phyloP scores from a whole-genome alignment of 1,139 yeast genomes.

The Taphrina betulina region DNA sequence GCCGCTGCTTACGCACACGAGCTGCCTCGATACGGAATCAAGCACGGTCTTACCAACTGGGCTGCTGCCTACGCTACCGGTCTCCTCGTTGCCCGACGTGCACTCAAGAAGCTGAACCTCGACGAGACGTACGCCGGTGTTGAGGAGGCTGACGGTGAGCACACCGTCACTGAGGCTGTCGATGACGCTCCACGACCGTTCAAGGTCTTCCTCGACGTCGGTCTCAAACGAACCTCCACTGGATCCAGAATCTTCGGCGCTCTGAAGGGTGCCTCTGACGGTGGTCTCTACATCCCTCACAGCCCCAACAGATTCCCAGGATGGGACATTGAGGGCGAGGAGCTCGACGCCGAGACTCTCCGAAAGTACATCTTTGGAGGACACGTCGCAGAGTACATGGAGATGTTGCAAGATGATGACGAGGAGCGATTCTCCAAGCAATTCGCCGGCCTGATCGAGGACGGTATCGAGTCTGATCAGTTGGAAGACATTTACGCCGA shows the following conservation, averaged over 20 bases:
- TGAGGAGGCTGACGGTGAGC: slow-evolving; percentile 99
- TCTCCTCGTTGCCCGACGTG: slow-evolving; percentile 98
- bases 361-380: slow-evolving; percentile 99
- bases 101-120: slow-evolving; percentile 94
- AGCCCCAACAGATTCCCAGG: slow-evolving; percentile 99
- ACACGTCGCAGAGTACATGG: slow-evolving; percentile 99
- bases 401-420: slow-evolving; percentile 99
- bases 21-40: slow-evolving; percentile 96
- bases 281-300: slow-evolving; percentile 99
- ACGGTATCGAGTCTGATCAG: slow-evolving; percentile 95
- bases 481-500: slow-evolving; percentile 91
- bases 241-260: slow-evolving; percentile 99
- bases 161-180: slow-evolving; percentile 85
- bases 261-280: slow-evolving; percentile 99
- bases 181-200: slow-evolving; percentile 99
- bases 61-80: slow-evolving; percentile 99
- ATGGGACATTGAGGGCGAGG: slow-evolving; percentile 98
- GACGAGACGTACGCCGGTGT: slow-evolving; percentile 99
- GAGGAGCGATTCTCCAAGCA: slow-evolving; percentile 98
- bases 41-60: slow-evolving; percentile 99
- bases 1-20: slow-evolving; percentile 99
- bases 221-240: slow-evolving; percentile 99
- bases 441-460: slow-evolving; percentile 95
- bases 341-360: slow-evolving; percentile 94
- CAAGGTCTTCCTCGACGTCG: slow-evolving; percentile 99